A percentile compares a stretch with the other conserved stretches of the same genome.
Evolutionary conservation across 139 green algal species (phyloP).

Genomic region (Chlorella ohadii): DNA sequence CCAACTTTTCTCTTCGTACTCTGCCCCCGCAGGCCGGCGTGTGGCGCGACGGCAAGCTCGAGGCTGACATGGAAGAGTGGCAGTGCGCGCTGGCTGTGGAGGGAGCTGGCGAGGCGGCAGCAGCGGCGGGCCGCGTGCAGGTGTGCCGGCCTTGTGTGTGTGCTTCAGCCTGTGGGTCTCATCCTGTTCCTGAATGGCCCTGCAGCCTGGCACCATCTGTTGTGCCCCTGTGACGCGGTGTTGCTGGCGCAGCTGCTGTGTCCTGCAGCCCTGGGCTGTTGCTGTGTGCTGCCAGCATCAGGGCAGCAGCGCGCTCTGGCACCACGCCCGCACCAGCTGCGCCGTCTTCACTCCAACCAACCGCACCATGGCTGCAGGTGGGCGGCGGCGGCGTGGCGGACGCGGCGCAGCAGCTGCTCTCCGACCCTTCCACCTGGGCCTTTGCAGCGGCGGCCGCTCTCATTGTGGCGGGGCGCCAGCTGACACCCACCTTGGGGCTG

Average conservation of each 20-base stretch:
- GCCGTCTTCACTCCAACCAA: too few relatives aligned
- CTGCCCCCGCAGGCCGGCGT: constrained; percentile 56
- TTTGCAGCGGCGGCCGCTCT: constrained; percentile 26
- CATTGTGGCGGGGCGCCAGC: constrained; percentile 4
- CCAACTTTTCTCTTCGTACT: not conserved
- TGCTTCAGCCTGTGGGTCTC: too few relatives aligned
- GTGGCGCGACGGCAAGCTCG: constrained; percentile 70
- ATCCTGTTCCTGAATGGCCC: too few relatives aligned
- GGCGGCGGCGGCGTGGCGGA: not conserved
- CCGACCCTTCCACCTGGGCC: constrained; percentile 38
- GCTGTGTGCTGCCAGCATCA: too few relatives aligned
- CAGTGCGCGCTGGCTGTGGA: constrained; percentile 76
- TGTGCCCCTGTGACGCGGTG: too few relatives aligned
- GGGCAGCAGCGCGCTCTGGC: too few relatives aligned
- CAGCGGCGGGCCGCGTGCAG: constrained; percentile 54
- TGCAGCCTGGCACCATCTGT: too few relatives aligned
- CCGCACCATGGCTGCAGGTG: constrained; percentile 7
- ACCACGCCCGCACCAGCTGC: too few relatives aligned
- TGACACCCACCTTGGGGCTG: constrained; percentile 36
- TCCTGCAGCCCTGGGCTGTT: too few relatives aligned
- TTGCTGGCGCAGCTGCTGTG: too few relatives aligned
- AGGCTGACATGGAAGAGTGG: constrained; percentile 65
- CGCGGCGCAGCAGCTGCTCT: constrained; percentile 19
- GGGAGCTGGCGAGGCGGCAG: constrained; percentile 68
- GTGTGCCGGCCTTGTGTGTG: too few relatives aligned